Conservation (phyloP, 768 basidiomycete genomes). For the Clavulina sp. region DNA sequence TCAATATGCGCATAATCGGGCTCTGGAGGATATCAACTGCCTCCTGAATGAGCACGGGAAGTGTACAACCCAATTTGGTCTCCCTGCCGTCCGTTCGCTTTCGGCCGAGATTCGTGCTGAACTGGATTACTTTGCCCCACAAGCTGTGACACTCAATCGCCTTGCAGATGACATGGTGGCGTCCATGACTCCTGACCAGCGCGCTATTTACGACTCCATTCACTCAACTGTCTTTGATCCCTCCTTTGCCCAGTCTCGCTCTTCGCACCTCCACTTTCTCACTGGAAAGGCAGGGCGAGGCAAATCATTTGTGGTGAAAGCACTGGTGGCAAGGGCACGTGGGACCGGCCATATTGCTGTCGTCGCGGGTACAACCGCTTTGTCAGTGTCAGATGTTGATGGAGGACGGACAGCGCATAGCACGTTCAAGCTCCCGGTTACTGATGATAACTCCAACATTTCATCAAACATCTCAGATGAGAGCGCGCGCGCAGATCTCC, state of each 20-base stretch:
- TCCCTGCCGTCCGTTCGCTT: neutral
- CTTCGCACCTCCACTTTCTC: conserved; percentile 18
- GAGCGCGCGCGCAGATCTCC: conserved; percentile 20
- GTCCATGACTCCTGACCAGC: neutral
- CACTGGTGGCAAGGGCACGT: conserved; percentile 11
- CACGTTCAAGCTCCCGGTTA: neutral
- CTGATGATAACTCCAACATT: neutral
- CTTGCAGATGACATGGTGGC: neutral
- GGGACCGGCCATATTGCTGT: neutral
- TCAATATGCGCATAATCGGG: neutral
- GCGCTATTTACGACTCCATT: neutral
- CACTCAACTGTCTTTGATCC: neutral
- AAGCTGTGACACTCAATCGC: neutral
- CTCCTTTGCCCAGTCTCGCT: too few relatives aligned
- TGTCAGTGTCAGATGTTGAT: neutral
- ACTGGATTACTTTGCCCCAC: neutral
- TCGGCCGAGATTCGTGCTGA: neutral
- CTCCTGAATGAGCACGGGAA: neutral
- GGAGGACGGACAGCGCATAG: neutral
- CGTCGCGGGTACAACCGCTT: neutral
- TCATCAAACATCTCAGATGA: conserved; percentile 17
- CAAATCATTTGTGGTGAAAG: conserved; percentile 24
- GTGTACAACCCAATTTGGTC: neutral
- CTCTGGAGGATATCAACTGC: neutral
- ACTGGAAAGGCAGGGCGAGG: conserved; percentile 27